Conservation (phyloP, 1,139 yeast species). For the Diutina mesorugosa region DNA sequence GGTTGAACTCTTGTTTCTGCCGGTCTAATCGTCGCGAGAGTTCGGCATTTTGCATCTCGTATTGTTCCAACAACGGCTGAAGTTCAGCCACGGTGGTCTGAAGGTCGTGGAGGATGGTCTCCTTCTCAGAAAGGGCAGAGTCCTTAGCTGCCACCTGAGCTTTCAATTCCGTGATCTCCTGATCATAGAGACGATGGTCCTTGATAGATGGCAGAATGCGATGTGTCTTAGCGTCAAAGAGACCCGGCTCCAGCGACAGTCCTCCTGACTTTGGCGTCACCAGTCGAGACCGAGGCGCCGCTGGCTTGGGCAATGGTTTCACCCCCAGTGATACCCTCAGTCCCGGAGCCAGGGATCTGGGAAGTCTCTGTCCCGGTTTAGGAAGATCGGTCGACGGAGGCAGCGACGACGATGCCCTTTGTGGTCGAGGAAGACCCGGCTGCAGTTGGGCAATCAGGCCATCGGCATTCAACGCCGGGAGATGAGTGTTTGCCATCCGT, state of each 20-base stretch:
- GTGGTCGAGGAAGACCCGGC: neutral
- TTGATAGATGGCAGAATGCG: neutral
- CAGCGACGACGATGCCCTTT: neutral
- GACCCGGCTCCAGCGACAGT: neutral
- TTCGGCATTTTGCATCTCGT: conserved; percentile 22
- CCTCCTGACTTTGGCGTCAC: neutral
- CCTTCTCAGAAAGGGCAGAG: conserved; percentile 19
- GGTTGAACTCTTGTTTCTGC: neutral
- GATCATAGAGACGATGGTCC: neutral
- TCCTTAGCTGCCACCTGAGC: neutral
- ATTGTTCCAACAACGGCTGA: conserved; percentile 32
- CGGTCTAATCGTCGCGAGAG: neutral
- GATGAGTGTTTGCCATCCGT: conserved; percentile 22
- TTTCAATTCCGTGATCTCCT: neutral
- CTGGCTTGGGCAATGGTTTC: neutral
- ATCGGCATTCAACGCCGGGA: conserved; percentile 3
- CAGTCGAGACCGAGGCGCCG: neutral
- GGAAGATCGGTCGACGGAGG: neutral
- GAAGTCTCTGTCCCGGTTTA: neutral
- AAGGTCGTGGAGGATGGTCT: conserved; percentile 24
- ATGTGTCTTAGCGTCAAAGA: neutral
- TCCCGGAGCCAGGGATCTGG: neutral
- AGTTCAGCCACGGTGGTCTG: conserved; percentile 30
- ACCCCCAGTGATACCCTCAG: neutral
- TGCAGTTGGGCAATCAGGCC: neutral